Conservation (phyloP, 441 rosid genomes). For the Brassica balearica region DNA sequence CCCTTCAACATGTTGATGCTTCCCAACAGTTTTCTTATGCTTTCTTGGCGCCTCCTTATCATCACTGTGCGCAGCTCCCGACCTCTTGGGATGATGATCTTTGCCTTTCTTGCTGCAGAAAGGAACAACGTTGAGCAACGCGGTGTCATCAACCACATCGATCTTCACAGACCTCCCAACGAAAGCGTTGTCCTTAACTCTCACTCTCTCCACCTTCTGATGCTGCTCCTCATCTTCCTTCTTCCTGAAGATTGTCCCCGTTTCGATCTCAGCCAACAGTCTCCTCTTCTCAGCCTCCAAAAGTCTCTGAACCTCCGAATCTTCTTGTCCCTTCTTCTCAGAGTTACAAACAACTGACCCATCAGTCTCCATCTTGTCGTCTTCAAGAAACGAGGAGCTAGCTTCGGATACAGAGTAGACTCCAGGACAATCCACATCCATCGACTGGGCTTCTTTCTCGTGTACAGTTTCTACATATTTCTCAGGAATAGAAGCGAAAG, state of each 20-base stretch:
- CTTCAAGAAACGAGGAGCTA: conserved; percentile 35
- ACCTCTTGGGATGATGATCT: conserved; percentile 41
- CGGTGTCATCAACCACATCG: conserved; percentile 75
- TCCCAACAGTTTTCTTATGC: conserved; percentile 43
- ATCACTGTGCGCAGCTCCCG: conserved; percentile 32
- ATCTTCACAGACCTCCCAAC: conserved; percentile 55
- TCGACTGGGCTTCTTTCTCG: conserved; percentile 38
- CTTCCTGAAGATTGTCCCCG: conserved; percentile 52
- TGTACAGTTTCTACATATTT: conserved; percentile 31
- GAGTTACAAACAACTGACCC: conserved; percentile 34
- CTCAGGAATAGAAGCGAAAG: conserved; percentile 33
- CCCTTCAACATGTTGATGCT: conserved; percentile 41
- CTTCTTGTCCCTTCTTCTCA: conserved; percentile 44
- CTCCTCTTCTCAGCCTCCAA: conserved; percentile 68
- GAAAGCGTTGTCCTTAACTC: conserved; percentile 47
- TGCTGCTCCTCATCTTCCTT: conserved; percentile 2
- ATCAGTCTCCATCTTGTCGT: conserved; percentile 27
- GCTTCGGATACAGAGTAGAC: conserved; percentile 19
- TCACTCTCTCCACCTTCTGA: conserved; percentile 32
- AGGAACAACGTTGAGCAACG: conserved; percentile 58
- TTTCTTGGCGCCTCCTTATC: conserved; percentile 39
- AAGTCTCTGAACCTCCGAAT: conserved; percentile 37
- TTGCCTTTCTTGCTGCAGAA: conserved; percentile 42
- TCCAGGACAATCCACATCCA: conserved; percentile 27
- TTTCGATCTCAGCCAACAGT: conserved; percentile 60